Evolutionary conservation across 164 flowering plant species (phyloP).

Genomic region (Protea cynaroides): DNA sequence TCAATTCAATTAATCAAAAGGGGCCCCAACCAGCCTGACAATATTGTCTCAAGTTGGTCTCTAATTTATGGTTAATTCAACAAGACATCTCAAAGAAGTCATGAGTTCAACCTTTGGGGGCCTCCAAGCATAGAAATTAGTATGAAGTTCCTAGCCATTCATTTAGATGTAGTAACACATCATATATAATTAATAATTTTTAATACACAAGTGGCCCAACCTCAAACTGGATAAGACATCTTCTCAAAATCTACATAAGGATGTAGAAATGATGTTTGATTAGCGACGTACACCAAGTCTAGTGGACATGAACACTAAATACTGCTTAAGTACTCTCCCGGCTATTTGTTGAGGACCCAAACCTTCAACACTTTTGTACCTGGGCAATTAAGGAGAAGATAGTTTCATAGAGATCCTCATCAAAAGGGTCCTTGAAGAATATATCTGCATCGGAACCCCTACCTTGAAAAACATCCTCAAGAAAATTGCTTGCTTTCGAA

Average conservation of each 20-base stretch:
- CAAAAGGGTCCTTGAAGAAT: slow-evolving; percentile 79
- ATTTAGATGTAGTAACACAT: neutral
- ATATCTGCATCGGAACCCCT: slow-evolving; percentile 93
- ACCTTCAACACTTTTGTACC: slow-evolving; percentile 78
- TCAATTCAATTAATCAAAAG: neutral
- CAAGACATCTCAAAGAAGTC: too few species aligned
- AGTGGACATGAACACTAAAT: slow-evolving; percentile 96
- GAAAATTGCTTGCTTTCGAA: too few species aligned
- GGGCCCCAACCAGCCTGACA: neutral
- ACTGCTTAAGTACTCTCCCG: slow-evolving; percentile 79
- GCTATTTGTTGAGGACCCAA: slow-evolving; percentile 87
- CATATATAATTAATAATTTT: neutral
- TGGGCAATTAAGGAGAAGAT: slow-evolving; percentile 93
- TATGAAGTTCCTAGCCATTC: neutral
- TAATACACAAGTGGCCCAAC: slow-evolving; percentile 25
- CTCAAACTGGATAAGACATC: slow-evolving; percentile 81
- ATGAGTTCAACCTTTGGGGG: slow-evolving; percentile 4
- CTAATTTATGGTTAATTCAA: neutral
- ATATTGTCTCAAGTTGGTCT: neutral
- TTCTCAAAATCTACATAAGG: slow-evolving; percentile 90
- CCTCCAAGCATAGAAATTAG: neutral
- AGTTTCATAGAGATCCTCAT: slow-evolving; percentile 84
- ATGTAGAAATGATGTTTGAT: slow-evolving; percentile 66
- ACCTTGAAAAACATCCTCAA: slow-evolving; percentile 21
- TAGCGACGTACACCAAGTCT: slow-evolving; percentile 93